phyloP scores from a whole-genome alignment of 768 basidiomycete species.

The Lentinula guzmanii region DNA sequence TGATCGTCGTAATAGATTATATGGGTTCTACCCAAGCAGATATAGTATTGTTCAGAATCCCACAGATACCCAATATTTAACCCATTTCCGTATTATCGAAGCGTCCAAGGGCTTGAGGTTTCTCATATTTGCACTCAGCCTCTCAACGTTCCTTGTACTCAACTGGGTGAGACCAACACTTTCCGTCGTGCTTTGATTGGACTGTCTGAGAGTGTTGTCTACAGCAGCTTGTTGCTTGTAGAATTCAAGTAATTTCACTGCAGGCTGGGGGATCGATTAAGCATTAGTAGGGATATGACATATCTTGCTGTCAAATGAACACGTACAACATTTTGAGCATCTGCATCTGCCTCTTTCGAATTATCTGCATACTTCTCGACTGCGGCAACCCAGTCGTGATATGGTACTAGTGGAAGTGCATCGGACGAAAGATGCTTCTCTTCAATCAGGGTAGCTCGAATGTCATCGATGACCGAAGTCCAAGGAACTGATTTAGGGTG shows the following conservation, averaged over 20 bases:
- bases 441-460: slow-evolving; percentile 15
- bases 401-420: slow-evolving; percentile 16
- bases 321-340: slow-evolving; percentile 25
- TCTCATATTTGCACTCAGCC: neutral
- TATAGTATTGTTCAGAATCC: neutral
- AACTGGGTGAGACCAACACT: neutral
- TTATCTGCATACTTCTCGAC: slow-evolving; percentile 17
- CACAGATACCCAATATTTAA: neutral
- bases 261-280: slow-evolving; percentile 18
- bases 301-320: neutral
- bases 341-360: slow-evolving; percentile 21
- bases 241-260: slow-evolving; percentile 24
- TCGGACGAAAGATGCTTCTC: slow-evolving; percentile 8
- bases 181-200: neutral
- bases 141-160: neutral
- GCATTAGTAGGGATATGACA: neutral
- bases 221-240: slow-evolving; percentile 15
- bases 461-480: slow-evolving; percentile 16
- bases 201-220: slow-evolving; percentile 12
- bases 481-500: slow-evolving; percentile 30
- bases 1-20: no score
- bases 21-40: no score
- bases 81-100: neutral
- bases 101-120: neutral
- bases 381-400: slow-evolving; percentile 22